Evolutionary conservation across 1,284 basidiomycete genomes (phyloP), one percentile per base, ranked within the genome.

Genomic region (Pyrrhoderma noxium): DNA sequence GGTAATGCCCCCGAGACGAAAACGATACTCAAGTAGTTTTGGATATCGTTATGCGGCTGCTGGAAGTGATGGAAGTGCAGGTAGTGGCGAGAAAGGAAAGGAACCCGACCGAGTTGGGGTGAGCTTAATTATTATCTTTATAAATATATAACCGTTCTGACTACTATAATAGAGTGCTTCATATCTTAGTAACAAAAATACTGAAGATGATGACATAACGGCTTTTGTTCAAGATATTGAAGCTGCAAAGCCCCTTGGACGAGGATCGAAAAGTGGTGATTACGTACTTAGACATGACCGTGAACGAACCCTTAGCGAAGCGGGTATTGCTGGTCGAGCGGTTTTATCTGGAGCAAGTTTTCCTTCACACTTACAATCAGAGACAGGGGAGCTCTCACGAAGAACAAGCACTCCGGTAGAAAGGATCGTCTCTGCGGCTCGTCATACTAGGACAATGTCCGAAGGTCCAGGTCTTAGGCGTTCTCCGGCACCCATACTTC

Each of bases 191-290:
- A 65, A 67, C 2, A 70, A 70, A 39, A 16, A 16, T 22, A 76
- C 76, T 11, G 83, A 88, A 54, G 83, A 87, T 59, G 85, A 86
- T 58, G 85, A 88, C 46, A 79, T 89, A 23, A 84, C 82, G 2
- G 70, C 75, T 13, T 88, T 88, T 59, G 80, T 89, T 36, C 79
- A 83, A 60, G 81, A 85, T 47, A 86, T 87, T 43, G 84, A 85
- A 57, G 65, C 74, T 22, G 71, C 81, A 16, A 80, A 79, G 59
- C 85, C 84, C 1, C 67, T 88, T n/a, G 50, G 50, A 1, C 56
- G 50, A n/a, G 56, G 38, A 11, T 40, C 14, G 7, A 31, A 31
- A 11, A 14, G 35, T 11, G 16, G 9, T 9, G 16, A 9, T 11
- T 40, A 50, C 38, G 47, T 36, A 31, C 16, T 21, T 13, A 35